phyloP scores from a whole-genome alignment of 2,329 filamentous ascomycete genomes.

The Gyromitra esculenta region DNA sequence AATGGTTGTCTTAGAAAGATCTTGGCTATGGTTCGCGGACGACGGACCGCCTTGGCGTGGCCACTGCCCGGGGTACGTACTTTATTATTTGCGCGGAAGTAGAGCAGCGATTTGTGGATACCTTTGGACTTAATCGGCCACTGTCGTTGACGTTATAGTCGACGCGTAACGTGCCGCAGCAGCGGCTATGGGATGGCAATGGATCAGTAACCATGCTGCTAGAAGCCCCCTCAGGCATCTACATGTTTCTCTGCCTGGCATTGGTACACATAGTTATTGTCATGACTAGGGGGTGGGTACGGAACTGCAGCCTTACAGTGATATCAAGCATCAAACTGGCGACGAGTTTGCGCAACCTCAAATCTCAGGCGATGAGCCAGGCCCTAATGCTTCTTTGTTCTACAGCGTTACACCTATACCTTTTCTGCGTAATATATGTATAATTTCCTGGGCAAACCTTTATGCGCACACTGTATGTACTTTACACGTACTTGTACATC shows the following conservation, averaged over 20 bases:
- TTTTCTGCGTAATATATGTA: background rate
- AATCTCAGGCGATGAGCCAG: background rate
- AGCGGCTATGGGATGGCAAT: constrained; percentile 20
- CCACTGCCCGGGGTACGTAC: constrained; percentile 10
- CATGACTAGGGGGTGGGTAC: constrained; percentile 22
- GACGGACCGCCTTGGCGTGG: constrained; percentile 20
- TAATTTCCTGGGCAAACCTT: constrained; percentile 7
- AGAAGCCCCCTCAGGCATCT: background rate
- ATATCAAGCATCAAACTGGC: constrained; percentile 6
- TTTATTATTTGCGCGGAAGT: background rate
- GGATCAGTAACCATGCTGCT: constrained; percentile 7
- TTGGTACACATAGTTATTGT: constrained; percentile 5
- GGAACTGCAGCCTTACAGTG: constrained; percentile 21
- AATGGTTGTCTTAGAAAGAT: constrained; percentile 12
- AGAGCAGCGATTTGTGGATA: background rate
- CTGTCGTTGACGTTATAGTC: constrained; percentile 6
- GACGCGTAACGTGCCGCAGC: constrained; percentile 28
- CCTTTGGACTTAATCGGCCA: constrained; percentile 10
- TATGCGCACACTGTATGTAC: background rate
- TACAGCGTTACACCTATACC: constrained; percentile 17
- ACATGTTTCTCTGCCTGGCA: constrained; percentile 14
- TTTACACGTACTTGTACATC: background rate
- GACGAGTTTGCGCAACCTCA: constrained; percentile 23
- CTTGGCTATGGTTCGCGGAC: background rate
- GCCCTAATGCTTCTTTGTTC: constrained; percentile 1